Evolutionary conservation across 2,329 filamentous ascomycete species (phyloP), one percentile per base, ranked within the genome.

Genomic region (Clonostachys rosea): DNA sequence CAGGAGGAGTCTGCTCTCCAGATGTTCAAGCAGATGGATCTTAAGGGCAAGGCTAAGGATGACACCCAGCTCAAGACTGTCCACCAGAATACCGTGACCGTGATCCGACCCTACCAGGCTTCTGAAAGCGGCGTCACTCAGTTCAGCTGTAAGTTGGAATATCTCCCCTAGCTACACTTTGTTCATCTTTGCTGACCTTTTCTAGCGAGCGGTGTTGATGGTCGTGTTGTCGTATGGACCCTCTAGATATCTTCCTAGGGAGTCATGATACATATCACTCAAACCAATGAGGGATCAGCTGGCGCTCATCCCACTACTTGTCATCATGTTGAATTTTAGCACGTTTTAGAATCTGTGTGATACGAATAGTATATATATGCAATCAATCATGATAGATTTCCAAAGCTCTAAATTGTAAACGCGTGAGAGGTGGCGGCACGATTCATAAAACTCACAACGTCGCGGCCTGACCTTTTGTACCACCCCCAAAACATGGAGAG

Each of bases 21-120:
- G 69, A 96, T 97, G 90, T 99, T 99, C 74, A 83, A 84, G 60
- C 91, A 96, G 74, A 97, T 99, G 94, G 94, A 99, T 68, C 78
- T 99, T 54, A 96, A 94, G 78, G 94, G 94, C 52, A 95, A 95
- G 70, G 74, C 78, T 47, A 89, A 89, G 63, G 91, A 95, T 60
- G 91, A 97, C 65, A 96, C 91, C 5, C 89, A 95, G 72, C 77
- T 99, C 57, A 94, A 90, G 72, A 97, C 94, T 11, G 83, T 94
- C 42, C 94, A 99, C 69, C 94, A 99, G 66, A 99, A 99, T 71
- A 96, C 91, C 24, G 89, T 99, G 62, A 90, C 82, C 61, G 96
- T 84, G 3, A 74, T 99, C 44, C 82, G 94, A 40, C 76, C 82
- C 17, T 96, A 86, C 63, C 82, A 91, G 59, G 79, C 79, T 47